Conservation (phyloP, 164 flowering plant species). For the Macadamia tetraphylla region DNA sequence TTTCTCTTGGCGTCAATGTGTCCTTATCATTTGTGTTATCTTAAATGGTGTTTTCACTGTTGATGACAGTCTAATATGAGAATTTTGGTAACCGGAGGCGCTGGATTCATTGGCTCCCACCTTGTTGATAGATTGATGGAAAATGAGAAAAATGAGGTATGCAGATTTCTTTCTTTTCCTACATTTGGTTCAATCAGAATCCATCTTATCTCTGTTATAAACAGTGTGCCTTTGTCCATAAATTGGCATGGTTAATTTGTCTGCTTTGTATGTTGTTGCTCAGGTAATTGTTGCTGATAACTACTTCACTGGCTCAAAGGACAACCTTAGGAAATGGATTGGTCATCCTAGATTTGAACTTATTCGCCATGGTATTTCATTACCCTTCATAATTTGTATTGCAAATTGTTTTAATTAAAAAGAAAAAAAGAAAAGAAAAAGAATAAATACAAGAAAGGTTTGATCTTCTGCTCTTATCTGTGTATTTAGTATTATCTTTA, state of each 20-base stretch:
- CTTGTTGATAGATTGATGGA: constrained; percentile 60
- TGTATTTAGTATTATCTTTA: no score
- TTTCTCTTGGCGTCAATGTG: no score
- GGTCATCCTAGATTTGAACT: constrained; percentile 84
- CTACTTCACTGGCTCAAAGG: constrained; percentile 63
- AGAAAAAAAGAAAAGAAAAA: no score
- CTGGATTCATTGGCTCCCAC: constrained; percentile 73
- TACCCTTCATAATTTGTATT: neutral
- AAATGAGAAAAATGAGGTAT: constrained; percentile 64
- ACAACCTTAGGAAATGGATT: constrained; percentile 65
- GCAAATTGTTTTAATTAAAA: neutral
- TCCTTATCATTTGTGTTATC: neutral
- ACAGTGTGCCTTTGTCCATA: neutral
- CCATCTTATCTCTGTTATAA: neutral
- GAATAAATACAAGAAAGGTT: no score
- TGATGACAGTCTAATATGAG: constrained; percentile 54
- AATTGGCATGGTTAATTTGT: neutral
- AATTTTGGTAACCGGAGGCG: constrained; percentile 61
- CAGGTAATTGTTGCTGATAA: constrained; percentile 67
- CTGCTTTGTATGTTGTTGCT: neutral
- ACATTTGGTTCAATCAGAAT: neutral
- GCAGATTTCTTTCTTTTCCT: neutral
- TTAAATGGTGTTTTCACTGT: neutral
- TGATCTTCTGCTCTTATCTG: no score
- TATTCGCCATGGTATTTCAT: constrained; percentile 59